phyloP scores from a whole-genome alignment of 345 rosid genomes.

The Arabis alpina region DNA sequence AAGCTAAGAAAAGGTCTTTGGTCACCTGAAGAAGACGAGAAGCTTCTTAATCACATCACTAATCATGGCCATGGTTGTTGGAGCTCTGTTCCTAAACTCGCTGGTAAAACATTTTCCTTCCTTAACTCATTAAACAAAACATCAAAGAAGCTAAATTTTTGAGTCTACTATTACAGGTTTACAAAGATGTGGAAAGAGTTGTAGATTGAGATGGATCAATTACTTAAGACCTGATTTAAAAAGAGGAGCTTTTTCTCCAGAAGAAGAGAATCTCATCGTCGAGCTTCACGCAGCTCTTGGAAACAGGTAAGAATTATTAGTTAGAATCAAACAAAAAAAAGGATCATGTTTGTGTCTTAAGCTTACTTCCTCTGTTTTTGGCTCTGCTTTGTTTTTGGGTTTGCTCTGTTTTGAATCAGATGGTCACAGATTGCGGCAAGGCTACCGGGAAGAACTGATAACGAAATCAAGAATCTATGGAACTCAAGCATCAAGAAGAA shows the following conservation, averaged over 20 bases:
- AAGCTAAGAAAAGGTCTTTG: constrained; percentile 84
- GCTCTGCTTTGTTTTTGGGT: background rate
- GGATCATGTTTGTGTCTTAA: background rate
- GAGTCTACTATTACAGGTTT: constrained; percentile 50
- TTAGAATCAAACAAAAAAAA: background rate
- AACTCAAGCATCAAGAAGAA: constrained; percentile 72
- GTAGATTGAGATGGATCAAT: constrained; percentile 84
- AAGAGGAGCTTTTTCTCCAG: constrained; percentile 80
- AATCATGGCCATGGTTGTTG: constrained; percentile 83
- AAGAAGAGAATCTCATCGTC: constrained; percentile 76
- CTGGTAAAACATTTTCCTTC: constrained; percentile 50
- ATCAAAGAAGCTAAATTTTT: background rate
- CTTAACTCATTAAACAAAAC: background rate
- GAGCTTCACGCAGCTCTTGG: constrained; percentile 82
- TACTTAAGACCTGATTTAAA: constrained; percentile 89
- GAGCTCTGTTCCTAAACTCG: constrained; percentile 88
- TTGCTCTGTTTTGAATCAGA: constrained; percentile 40
- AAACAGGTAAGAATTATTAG: constrained; percentile 50
- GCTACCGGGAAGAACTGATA: constrained; percentile 68
- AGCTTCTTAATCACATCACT: constrained; percentile 68
- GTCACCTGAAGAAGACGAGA: constrained; percentile 95
- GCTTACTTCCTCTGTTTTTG: constrained; percentile 19
- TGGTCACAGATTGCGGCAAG: constrained; percentile 75
- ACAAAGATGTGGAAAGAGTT: constrained; percentile 85
- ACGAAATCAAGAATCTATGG: constrained; percentile 74